Percentiles rank a stretch among this genome's conserved stretches.
phyloP scores from a whole-genome alignment of 2,329 filamentous ascomycete species.

The Neonectria neomacrospora region DNA sequence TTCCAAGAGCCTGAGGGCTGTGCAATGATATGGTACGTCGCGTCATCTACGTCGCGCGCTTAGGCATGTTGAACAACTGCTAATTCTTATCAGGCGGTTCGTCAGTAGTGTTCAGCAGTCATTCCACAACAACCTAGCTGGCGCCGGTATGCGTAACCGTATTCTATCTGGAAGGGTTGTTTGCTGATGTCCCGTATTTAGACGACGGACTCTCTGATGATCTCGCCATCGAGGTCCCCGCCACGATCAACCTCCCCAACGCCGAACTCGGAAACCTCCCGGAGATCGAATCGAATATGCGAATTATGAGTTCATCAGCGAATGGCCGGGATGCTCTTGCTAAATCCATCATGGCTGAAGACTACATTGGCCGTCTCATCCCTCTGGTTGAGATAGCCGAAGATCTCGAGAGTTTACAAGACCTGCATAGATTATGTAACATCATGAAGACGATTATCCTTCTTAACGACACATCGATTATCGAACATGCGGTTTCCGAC shows the following conservation, averaged over 20 bases:
- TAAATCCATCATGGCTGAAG: slow-evolving; percentile 85
- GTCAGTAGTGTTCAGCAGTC: slow-evolving; percentile 86
- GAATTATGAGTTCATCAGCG: slow-evolving; percentile 78
- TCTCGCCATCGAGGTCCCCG: slow-evolving; percentile 76
- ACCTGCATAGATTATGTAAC: slow-evolving; percentile 92
- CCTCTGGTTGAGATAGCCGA: slow-evolving; percentile 90
- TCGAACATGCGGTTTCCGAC: slow-evolving; percentile 93
- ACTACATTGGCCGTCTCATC: slow-evolving; percentile 88
- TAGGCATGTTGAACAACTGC: slow-evolving; percentile 5
- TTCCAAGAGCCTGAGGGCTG: slow-evolving; percentile 98
- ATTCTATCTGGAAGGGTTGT: slow-evolving; percentile 2
- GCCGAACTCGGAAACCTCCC: slow-evolving; percentile 84
- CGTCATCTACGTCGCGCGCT: slow-evolving; percentile 2
- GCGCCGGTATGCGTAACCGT: slow-evolving; percentile 64
- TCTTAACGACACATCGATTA: slow-evolving; percentile 93
- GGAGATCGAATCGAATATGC: slow-evolving; percentile 88
- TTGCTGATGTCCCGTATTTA: slow-evolving; percentile 49
- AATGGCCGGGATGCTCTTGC: slow-evolving; percentile 85
- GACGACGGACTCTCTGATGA: slow-evolving; percentile 94
- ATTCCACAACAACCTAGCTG: slow-evolving; percentile 68
- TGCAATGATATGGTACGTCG: slow-evolving; percentile 82
- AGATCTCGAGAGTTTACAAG: slow-evolving; percentile 85
- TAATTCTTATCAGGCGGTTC: slow-evolving; percentile 76
- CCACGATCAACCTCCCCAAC: slow-evolving; percentile 77
- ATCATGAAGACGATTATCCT: slow-evolving; percentile 98